Evolutionary conservation across 768 basidiomycete species (phyloP), one percentile per base, ranked within the genome.

Genomic region (Kockovaella imperatae): DNA sequence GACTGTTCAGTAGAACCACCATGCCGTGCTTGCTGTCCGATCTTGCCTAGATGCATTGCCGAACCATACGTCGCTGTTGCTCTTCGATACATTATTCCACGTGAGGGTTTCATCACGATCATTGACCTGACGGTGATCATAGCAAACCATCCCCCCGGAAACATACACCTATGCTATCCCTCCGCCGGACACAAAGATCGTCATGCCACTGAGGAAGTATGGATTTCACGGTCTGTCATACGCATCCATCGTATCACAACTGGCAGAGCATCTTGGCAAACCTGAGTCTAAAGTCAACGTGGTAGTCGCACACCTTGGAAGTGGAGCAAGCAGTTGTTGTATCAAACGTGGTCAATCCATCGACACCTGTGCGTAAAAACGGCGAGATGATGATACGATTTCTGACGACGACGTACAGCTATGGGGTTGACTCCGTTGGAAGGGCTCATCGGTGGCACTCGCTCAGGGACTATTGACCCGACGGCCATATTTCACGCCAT

Each of bases 351-450:
- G 90, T 18, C 73, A 77, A 50, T 86, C 84, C 18, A 75, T 83
- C 54, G 87, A 93, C 69, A 91, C 87, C 1, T 83, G 69, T 60
- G 29, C 44, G 68, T 60, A 34, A 5, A 40, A n/a, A 25, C 28
- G 21, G 15, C 29, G 4, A 35, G 34, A 2, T 20, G 40, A 6
- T 21, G 8, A 39, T 23, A n/a, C 13, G 20, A 10, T 18, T 13
- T 52, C n/a, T n/a, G n/a, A n/a, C n/a, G n/a, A n/a, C n/a, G 50
- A 1, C 32, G 36, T 29, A 44, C 39, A 57, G 67, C 50, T 30
- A 95, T 95, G 90, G 89, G 88, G 3, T 77, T 95, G 30, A 90
- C 90, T 1, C 89, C 88, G 3, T 71, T 89, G n/a, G 80, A 81
- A 46, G 88, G 88, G 2, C 74, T 93, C 0, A 87, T 89, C 3